These are phyloP conservation scores for Epichloe uncinata DNA, from an alignment of 2,329 filamentous ascomycete species.

Conservation along the genomic window DNA sequence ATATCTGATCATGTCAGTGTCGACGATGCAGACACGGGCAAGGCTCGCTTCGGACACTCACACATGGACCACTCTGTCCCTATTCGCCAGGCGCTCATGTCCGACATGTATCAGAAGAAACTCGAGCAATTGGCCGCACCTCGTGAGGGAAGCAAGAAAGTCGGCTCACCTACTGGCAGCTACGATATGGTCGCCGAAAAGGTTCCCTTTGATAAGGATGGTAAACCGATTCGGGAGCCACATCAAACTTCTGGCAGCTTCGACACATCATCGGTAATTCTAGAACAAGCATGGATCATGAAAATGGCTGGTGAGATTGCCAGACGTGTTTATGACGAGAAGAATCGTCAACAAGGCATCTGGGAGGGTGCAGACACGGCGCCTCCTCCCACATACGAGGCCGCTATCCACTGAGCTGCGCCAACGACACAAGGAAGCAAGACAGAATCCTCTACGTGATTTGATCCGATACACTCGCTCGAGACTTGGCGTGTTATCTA, in stretches of 20 bases:
- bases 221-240: conserved; percentile 15
- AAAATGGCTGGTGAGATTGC: conserved; percentile 94
- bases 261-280: conserved; percentile 44
- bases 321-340: conserved; percentile 75
- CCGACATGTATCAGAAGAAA: conserved; percentile 12
- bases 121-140: conserved; percentile 14
- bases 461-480: background rate
- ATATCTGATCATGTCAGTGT: conserved; percentile 30
- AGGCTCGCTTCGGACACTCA: conserved; percentile 27
- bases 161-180: conserved; percentile 4
- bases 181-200: conserved; percentile 11
- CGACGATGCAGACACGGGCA: conserved; percentile 18
- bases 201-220: conserved; percentile 16
- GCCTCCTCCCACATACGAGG: conserved; percentile 51
- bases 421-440: background rate
- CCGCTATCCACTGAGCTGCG: conserved; percentile 16
- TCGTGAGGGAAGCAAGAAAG: conserved; percentile 8
- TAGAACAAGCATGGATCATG: conserved; percentile 76
- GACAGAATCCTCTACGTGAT: background rate
- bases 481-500: background rate
- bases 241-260: conserved; percentile 20
- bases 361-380: conserved; percentile 41
- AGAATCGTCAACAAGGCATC: conserved; percentile 32
- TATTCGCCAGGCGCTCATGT: conserved; percentile 12
- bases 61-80: conserved; percentile 8